Evolutionary conservation across 495 filamentous ascomycete species (phyloP), one percentile per base, ranked within the genome.

Genomic region (Xylaria cubensis): DNA sequence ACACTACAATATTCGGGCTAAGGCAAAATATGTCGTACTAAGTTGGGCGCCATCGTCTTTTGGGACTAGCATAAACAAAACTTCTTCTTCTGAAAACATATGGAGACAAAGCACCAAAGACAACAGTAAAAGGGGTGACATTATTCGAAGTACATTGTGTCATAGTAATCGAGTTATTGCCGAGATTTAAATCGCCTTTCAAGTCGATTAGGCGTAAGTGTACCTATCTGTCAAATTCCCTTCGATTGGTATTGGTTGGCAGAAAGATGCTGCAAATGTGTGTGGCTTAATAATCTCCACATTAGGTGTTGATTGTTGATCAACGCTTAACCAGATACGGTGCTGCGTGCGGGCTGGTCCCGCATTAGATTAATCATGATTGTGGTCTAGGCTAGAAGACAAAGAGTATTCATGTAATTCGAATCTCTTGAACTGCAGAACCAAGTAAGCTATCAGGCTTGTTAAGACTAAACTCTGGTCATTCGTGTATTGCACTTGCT

Each of bases 51-150:
- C 32, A 59, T 59, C 21, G 8, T 59, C 56, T 34, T 58, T 58
- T 4, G 12, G 55, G 26, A 58, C 55, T 59, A 59, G 56, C 0
- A 15, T 29, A 7, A 29, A 55, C 21, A 55, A 29, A 26, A 24
- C 21, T 10, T 53, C 50, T 50, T 21, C 46, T n/a, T 17, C 46
- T 21, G n/a, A 53, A 53, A 53, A 24, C n/a, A 53, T 53, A 26
- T 24, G 51, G 51, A 29, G 51, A 55, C 51, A 55, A 55, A 55
- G 24, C 26, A 32, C 24, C 5, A 56, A 56, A 56, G 53, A 55
- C 24, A 3, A 56, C 4, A 32, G 53, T 32, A 32, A 56, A 17
- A 56, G 51, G 12, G 51, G 26, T 56, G 53, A 32, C 53, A 10
- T 32, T 17, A 32, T 6, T 32, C 26, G 4, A 32, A 7, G 26